Percentiles rank a stretch among this genome's conserved stretches.
Evolutionary conservation across 2,329 filamentous ascomycete species (phyloP).

Genomic region (Basipetospora chlamydospora): DNA sequence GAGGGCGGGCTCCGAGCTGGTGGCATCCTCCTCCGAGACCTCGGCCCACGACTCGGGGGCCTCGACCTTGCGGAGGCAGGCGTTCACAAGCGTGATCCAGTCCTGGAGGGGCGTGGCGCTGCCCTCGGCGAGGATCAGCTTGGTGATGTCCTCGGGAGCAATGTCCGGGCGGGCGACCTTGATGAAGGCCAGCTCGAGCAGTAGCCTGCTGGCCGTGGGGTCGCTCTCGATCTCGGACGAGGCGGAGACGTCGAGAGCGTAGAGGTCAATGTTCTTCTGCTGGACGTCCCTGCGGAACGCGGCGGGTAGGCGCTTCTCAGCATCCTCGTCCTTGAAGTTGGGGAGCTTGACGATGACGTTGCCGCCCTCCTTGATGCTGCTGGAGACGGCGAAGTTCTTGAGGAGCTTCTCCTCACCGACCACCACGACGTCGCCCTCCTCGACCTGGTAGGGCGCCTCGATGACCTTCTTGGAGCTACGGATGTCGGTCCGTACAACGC

Average conservation of each 20-base stretch:
- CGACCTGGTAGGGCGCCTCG: slow-evolving; percentile 70
- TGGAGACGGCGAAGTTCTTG: slow-evolving; percentile 59
- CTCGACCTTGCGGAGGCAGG: slow-evolving; percentile 57
- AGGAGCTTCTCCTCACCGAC: slow-evolving; percentile 71
- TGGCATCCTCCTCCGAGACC: slow-evolving; percentile 31
- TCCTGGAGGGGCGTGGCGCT: slow-evolving; percentile 36
- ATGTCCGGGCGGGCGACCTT: slow-evolving; percentile 57
- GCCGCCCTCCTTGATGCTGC: slow-evolving; percentile 54
- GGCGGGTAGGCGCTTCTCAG: slow-evolving; percentile 72
- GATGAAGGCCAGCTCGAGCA: slow-evolving; percentile 73
- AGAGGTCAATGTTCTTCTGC: slow-evolving; percentile 56
- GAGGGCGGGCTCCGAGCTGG: slow-evolving; percentile 35
- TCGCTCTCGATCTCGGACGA: slow-evolving; percentile 56
- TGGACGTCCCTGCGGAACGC: slow-evolving; percentile 57
- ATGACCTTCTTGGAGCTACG: slow-evolving; percentile 70
- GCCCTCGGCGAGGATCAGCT: slow-evolving; percentile 46
- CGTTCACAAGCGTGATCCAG: slow-evolving; percentile 35
- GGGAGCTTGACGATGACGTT: slow-evolving; percentile 64
- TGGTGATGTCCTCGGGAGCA: slow-evolving; percentile 46
- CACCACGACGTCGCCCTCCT: slow-evolving; percentile 63
- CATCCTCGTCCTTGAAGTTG: slow-evolving; percentile 71
- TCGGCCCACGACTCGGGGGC: slow-evolving; percentile 71
- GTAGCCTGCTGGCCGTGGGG: slow-evolving; percentile 45
- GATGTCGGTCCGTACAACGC: slow-evolving; percentile 70
- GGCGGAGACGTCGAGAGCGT: slow-evolving; percentile 57